Evolutionary conservation across 192 early-diverging fungal genomes (phyloP).

Genomic region (Piromyces sp.): DNA sequence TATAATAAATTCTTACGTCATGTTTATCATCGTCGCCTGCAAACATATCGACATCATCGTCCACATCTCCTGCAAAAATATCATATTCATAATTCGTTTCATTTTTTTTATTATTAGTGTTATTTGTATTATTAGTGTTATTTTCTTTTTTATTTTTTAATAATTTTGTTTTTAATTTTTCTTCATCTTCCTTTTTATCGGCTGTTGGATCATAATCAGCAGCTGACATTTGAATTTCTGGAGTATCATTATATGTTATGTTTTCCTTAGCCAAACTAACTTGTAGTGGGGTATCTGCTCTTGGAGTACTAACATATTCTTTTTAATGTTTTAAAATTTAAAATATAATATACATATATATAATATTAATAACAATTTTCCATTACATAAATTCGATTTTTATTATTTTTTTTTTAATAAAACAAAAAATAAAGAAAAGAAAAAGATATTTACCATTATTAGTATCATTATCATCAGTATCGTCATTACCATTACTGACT

Average conservation of each 20-base stretch:
- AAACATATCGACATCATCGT: conserved; percentile 56
- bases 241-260: conserved; percentile 5
- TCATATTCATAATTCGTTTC: conserved; percentile 31
- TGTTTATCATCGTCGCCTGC: conserved; percentile 8
- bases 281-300: conserved; percentile 2
- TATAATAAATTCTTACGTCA: not conserved
- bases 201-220: conserved; percentile 67
- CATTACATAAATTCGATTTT: too few species aligned
- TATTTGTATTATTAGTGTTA: conserved; percentile 17
- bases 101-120: conserved; percentile 17
- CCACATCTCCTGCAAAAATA: conserved; percentile 47
- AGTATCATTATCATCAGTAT: not conserved
- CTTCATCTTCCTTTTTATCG: conserved; percentile 50
- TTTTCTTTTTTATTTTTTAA: conserved; percentile 13
- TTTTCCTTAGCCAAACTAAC: conserved; percentile 14
- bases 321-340: too few species aligned
- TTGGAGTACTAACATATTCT: conserved; percentile 8
- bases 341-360: too few species aligned
- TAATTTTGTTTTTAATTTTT: conserved; percentile 11
- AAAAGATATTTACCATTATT: not conserved
- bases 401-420: too few species aligned
- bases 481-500: not conserved
- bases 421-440: too few species aligned
- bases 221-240: conserved; percentile 20
- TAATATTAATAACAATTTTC: too few species aligned